Conservation (phyloP, 345 rosid genomes). For the Rhodomyrtus tomentosa region DNA sequence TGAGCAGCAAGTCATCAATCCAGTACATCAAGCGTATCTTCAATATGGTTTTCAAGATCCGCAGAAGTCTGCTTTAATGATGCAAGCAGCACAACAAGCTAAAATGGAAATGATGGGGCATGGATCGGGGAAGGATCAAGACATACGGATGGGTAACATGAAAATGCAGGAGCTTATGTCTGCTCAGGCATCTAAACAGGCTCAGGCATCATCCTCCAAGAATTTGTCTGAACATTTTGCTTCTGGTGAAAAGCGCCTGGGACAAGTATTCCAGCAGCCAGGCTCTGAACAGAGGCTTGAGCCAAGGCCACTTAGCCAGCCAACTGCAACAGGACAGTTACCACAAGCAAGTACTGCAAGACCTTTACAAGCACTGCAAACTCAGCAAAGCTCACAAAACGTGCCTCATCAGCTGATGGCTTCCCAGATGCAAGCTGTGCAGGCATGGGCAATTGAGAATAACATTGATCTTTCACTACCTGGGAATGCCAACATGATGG, state of each 20-base stretch:
- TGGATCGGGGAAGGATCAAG: constrained; percentile 55
- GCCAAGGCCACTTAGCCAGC: constrained; percentile 37
- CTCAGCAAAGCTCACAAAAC: constrained; percentile 45
- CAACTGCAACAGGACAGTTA: constrained; percentile 38
- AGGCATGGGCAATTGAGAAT: constrained; percentile 79
- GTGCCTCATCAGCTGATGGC: constrained; percentile 60
- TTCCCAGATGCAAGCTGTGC: constrained; percentile 76
- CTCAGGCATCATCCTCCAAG: constrained; percentile 79
- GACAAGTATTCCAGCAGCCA: constrained; percentile 38
- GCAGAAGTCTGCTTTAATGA: constrained; percentile 43
- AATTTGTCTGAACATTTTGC: constrained; percentile 50
- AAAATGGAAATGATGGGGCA: constrained; percentile 59
- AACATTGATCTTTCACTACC: constrained; percentile 91
- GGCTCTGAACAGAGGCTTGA: constrained; percentile 57
- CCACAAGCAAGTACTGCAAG: constrained; percentile 44
- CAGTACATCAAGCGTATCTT: constrained; percentile 76
- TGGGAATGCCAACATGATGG: constrained; percentile 75
- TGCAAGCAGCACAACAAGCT: constrained; percentile 61
- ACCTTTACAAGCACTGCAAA: constrained; percentile 63
- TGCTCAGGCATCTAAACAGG: constrained; percentile 60
- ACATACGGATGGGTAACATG: constrained; percentile 42
- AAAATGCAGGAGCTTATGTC: constrained; percentile 80
- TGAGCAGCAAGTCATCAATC: constrained; percentile 62
- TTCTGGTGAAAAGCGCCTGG: constrained; percentile 58
- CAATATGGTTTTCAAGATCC: constrained; percentile 66